phyloP scores from a whole-genome alignment of 75 land plant genomes.

The Pinus tabuliformis region DNA sequence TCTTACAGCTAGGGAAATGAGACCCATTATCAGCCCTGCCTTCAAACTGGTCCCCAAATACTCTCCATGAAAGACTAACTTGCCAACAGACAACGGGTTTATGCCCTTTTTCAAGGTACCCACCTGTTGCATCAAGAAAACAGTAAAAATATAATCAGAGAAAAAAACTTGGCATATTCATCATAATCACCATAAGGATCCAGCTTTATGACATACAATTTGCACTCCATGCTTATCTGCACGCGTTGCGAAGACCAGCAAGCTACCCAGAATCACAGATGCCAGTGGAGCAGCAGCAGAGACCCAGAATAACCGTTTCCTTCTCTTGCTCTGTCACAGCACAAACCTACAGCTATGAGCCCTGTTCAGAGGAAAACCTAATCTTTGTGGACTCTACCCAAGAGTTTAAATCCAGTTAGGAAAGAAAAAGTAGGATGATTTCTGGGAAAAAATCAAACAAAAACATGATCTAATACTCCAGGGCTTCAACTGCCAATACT shows the following conservation, averaged over 20 bases:
- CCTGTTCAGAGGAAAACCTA: too few species aligned
- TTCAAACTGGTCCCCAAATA: slow-evolving; percentile 20
- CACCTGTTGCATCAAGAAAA: slow-evolving; percentile 33
- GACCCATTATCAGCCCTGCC: slow-evolving; percentile 40
- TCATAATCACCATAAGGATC: not conserved
- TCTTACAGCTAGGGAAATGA: slow-evolving; percentile 34
- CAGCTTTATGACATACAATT: slow-evolving; percentile 28
- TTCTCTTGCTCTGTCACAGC: slow-evolving; percentile 34
- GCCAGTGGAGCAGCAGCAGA: slow-evolving; percentile 49
- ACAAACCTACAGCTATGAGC: not conserved
- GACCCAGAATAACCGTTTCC: slow-evolving; percentile 39
- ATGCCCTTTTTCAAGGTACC: slow-evolving; percentile 58
- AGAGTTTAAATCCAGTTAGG: too few species aligned
- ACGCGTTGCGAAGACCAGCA: slow-evolving; percentile 48
- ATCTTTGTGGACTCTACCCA: too few species aligned
- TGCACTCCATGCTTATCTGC: slow-evolving; percentile 61
- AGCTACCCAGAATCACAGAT: slow-evolving; percentile 42
- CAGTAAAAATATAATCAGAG: not conserved
- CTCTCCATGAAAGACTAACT: slow-evolving; percentile 30
- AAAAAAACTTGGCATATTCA: not conserved
- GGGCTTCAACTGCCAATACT: not conserved
- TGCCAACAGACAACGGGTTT: slow-evolving; percentile 40
- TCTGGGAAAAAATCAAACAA: not conserved
- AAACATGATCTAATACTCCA: not conserved
- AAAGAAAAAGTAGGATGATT: not conserved